phyloP scores from a whole-genome alignment of 768 basidiomycete genomes.

The Suillus ampliporus region DNA sequence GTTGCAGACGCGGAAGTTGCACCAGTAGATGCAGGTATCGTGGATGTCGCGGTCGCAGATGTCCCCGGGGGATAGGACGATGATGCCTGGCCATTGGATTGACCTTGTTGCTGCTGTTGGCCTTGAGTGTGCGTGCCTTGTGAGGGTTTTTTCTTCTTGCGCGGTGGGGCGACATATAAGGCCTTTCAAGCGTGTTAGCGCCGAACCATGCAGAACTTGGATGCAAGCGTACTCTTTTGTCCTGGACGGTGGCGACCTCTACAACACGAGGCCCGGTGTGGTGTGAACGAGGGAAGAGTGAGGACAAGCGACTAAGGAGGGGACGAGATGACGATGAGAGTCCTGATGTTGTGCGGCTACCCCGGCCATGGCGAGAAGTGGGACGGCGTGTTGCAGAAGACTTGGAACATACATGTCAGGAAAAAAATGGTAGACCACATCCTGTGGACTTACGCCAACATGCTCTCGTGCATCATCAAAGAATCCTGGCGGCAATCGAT shows the following conservation, averaged over 20 bases:
- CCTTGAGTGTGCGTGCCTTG: neutral
- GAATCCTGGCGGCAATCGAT: neutral
- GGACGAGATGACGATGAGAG: neutral
- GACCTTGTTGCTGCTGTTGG: constrained; percentile 1
- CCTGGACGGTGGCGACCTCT: neutral
- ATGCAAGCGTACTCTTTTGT: neutral
- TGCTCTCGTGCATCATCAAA: neutral
- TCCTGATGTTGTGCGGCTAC: neutral
- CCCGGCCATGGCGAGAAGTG: neutral
- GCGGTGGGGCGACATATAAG: constrained; percentile 4
- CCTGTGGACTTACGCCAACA: neutral
- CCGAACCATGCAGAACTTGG: neutral
- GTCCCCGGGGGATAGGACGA: neutral
- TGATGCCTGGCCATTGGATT: neutral
- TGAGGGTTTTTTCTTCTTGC: neutral
- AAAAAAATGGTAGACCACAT: neutral
- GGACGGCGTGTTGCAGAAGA: neutral
- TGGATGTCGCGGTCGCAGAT: neutral
- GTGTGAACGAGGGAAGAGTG: neutral
- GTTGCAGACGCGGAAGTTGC: neutral
- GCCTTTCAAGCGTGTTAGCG: neutral
- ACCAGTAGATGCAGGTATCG: neutral
- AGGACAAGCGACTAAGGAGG: neutral
- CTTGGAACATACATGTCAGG: neutral
- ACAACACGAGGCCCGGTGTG: neutral